Base-by-base conservation (phyloP, 2,329 filamentous ascomycete genomes). In the Diaporthe sp. region DNA sequence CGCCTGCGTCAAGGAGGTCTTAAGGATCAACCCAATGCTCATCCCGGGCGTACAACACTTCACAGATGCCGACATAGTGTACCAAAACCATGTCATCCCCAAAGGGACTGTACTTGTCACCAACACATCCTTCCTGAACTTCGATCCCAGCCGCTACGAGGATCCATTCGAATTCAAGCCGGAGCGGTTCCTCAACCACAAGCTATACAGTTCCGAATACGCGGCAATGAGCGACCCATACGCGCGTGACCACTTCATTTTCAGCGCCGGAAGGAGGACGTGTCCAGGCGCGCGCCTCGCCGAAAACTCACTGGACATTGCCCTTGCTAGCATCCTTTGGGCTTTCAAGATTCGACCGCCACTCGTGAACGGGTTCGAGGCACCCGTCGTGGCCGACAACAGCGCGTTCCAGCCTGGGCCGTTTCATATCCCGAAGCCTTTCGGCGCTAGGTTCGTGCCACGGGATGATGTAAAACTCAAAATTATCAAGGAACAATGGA, bases 261-360 rank as follows among this genome's bases (percentile, higher is more conserved):
- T 87, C 76, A 85, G 86, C 13, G 82, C 82, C 28, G 87, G 86
- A 2, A 81, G 87, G 3, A 82, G 87, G 8, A 84, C 86, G 28
- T 88, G 87, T 77, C 85, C 84, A 2, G 87, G 87, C 0, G 85
- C 86, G 5, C 85, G 87, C 65, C 82, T 89, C 1, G 85, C 87
- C 15, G 87, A 88, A 78, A 84, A 85, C 13, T 86, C 83, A 25
- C 80, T 88, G 5, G 55, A 60, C n/a, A 60, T 72, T 10, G 55
- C 70, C 2, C 39, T 72, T 4, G 51, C 70, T 12, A 42, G 37
- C 39, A 72, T 72, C 12, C 55, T 72, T 12, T 72, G 70, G 70
- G 70, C 70, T 28, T 61, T 61, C 31, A 28, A 44, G 13, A 37
- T 72, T 3, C 70, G 28, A 12, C 53, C 70, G 25, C 70, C 70